A percentile compares a stretch with the other conserved stretches of the same genome.
phyloP scores from a whole-genome alignment of 176 grass and related monocot species.

The Tillandsia leiboldiana region DNA sequence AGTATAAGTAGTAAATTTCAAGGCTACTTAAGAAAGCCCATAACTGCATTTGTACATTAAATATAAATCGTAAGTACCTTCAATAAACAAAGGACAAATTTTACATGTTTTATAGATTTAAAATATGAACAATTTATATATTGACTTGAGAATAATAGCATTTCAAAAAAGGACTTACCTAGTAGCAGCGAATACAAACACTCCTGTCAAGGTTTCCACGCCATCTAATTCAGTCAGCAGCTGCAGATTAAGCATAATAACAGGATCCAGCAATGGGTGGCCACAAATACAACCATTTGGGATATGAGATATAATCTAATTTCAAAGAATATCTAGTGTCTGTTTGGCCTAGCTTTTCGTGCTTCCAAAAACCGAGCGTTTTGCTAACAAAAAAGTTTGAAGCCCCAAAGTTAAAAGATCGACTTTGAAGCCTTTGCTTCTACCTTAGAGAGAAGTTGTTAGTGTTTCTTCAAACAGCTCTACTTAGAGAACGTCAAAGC shows the following conservation, averaged over 20 bases:
- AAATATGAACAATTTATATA: background rate
- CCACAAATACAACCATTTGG: background rate
- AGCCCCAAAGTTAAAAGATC: background rate
- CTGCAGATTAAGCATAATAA: constrained; percentile 38
- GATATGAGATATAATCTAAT: too few relatives aligned
- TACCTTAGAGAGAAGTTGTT: too few relatives aligned
- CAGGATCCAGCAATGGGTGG: background rate
- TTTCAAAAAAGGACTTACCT: constrained; percentile 36
- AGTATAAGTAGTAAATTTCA: background rate
- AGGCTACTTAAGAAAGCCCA: background rate
- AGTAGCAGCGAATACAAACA: constrained; percentile 96
- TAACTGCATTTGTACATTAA: background rate
- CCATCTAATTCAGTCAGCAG: constrained; percentile 93
- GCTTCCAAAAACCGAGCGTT: background rate
- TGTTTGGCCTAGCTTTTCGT: too few relatives aligned
- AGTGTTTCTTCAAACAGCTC: too few relatives aligned
- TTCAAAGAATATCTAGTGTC: too few relatives aligned
- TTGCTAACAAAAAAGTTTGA: constrained; percentile 10
- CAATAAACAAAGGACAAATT: too few relatives aligned
- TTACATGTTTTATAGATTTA: too few relatives aligned
- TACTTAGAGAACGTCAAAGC: too few relatives aligned
- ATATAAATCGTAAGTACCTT: too few relatives aligned
- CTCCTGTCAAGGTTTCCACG: constrained; percentile 83
- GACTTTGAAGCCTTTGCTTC: background rate
- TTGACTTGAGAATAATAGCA: background rate